These are phyloP conservation scores for Chytridiales sp. DNA, from an alignment of 371 early-diverging fungal genomes.

Conservation along the genomic window DNA sequence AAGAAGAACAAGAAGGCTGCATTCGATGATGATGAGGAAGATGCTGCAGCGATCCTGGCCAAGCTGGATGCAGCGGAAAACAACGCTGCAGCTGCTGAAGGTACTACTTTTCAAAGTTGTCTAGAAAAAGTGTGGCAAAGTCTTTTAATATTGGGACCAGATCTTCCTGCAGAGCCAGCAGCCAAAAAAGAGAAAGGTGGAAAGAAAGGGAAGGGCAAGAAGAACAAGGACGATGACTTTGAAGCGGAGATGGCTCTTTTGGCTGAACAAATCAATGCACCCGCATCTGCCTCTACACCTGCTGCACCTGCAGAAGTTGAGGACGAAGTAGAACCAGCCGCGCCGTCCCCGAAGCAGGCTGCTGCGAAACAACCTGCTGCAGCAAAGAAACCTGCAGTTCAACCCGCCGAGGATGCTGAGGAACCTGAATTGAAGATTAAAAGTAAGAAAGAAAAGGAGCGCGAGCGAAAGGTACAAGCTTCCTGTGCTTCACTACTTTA, in stretches of 20 bases:
- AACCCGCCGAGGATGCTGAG: constrained; percentile 24
- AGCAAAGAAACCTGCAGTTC: constrained; percentile 17
- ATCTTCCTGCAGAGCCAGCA: neutral
- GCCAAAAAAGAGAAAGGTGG: constrained; percentile 17
- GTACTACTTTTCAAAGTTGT: neutral
- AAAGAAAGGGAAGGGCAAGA: constrained; percentile 46
- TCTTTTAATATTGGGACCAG: no score
- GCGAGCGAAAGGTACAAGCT: constrained; percentile 42
- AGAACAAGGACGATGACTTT: constrained; percentile 10
- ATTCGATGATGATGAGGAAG: constrained; percentile 44
- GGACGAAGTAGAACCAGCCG: constrained; percentile 4
- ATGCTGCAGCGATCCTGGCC: constrained; percentile 45
- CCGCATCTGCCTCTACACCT: constrained; percentile 14
- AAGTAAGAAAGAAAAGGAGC: constrained; percentile 58
- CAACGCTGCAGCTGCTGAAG: constrained; percentile 10
- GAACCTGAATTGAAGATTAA: constrained; percentile 37
- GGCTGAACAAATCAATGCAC: constrained; percentile 16
- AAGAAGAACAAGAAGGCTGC: constrained; percentile 34
- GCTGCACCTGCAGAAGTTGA: constrained; percentile 12
- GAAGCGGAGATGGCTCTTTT: constrained; percentile 16
- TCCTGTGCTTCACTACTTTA: neutral
- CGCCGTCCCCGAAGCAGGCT: constrained; percentile 4
- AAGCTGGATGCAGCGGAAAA: constrained; percentile 34
- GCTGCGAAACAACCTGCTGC: constrained; percentile 6
- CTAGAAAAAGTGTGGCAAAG: neutral